Percentiles rank a stretch among this genome's conserved stretches.
phyloP scores from a whole-genome alignment of 305 asterid genomes.

The Fraxinus latifolia region DNA sequence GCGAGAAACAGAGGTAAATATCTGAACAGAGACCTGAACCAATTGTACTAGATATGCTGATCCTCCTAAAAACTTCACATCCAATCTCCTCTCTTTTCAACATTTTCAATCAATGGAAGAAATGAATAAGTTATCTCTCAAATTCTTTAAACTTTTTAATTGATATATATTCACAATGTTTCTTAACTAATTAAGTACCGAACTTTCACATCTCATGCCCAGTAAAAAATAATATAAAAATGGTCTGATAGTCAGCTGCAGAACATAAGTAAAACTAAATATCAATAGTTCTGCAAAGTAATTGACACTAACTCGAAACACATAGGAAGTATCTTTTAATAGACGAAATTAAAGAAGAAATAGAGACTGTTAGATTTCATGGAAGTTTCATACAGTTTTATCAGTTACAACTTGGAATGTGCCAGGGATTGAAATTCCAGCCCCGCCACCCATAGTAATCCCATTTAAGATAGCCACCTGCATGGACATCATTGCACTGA shows the following conservation, averaged over 20 bases:
- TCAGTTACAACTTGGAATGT: slow-evolving; percentile 86
- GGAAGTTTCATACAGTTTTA: slow-evolving; percentile 62
- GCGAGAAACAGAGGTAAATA: background rate
- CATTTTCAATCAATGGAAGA: background rate
- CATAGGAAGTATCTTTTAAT: background rate
- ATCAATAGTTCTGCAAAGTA: background rate
- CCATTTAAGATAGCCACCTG: slow-evolving; percentile 94
- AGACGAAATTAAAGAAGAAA: slow-evolving; percentile 17
- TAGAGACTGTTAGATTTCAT: background rate
- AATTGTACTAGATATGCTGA: background rate
- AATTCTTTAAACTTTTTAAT: background rate
- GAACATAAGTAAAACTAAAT: background rate
- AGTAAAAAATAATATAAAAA: background rate
- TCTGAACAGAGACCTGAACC: background rate
- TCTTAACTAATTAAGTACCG: background rate
- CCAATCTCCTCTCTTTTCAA: background rate
- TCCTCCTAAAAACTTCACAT: background rate
- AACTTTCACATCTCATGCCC: background rate
- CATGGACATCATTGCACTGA: slow-evolving; percentile 26
- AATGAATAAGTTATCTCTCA: background rate
- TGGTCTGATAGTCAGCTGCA: background rate
- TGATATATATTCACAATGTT: background rate
- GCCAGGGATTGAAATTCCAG: slow-evolving; percentile 92
- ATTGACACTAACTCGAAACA: background rate
- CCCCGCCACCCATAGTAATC: slow-evolving; percentile 98